Conservation (phyloP, 1,139 yeast genomes). For the Lodderomyces margitis region DNA sequence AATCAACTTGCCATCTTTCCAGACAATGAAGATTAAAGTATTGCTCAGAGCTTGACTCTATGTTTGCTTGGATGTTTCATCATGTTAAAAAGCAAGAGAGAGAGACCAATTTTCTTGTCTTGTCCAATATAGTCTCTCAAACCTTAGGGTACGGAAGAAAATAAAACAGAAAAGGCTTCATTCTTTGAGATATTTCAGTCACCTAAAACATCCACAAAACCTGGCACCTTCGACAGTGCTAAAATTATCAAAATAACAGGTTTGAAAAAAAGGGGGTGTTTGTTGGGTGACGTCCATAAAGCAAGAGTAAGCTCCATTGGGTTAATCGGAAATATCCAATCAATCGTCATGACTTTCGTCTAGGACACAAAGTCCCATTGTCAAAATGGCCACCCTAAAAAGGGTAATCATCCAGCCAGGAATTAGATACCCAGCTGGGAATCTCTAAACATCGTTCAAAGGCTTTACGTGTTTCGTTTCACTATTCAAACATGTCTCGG, state of each 20-base stretch:
- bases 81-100: conserved; percentile 44
- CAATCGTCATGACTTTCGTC: conserved; percentile 85
- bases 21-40: conserved; percentile 40
- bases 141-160: no score
- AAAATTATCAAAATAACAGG: conserved; percentile 19
- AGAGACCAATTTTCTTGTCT: no score
- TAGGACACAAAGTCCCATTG: conserved; percentile 56
- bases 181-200: background rate
- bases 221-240: conserved; percentile 77
- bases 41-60: conserved; percentile 92
- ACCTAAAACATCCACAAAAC: conserved; percentile 24
- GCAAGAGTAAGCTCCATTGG: conserved; percentile 92
- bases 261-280: conserved; percentile 24
- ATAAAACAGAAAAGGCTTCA: background rate
- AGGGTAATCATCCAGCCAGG: no score
- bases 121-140: background rate
- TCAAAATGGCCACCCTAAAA: conserved; percentile 38
- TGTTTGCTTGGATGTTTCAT: conserved; percentile 79
- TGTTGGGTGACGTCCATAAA: conserved; percentile 56
- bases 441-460: conserved; percentile 1
- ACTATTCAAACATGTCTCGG: background rate
- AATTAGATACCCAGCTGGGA: conserved; percentile 11
- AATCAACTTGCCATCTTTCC: conserved; percentile 46
- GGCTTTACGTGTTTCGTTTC: background rate
- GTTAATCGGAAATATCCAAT: conserved; percentile 44